phyloP scores from a whole-genome alignment of 192 early-diverging fungal genomes.

The Mortierella claussenii region DNA sequence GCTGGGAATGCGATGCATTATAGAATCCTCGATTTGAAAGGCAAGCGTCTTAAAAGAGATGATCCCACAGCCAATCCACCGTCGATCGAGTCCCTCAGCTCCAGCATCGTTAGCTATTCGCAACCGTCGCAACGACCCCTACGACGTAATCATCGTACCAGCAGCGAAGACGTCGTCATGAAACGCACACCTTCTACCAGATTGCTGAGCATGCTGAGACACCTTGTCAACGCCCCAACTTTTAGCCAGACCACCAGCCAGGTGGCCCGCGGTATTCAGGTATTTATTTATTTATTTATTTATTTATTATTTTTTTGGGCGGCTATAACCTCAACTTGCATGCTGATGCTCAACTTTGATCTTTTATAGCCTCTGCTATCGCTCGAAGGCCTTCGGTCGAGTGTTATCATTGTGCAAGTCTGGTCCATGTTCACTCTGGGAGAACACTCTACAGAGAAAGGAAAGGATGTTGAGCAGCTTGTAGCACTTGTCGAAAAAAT shows the following conservation, averaged over 20 bases:
- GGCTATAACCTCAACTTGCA: no score
- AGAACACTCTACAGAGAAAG: background rate
- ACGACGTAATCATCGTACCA: background rate
- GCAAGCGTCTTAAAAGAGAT: slow-evolving; percentile 7
- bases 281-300: no score
- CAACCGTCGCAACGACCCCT: slow-evolving; percentile 21
- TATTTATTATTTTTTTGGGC: no score
- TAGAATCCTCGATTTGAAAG: slow-evolving; percentile 9
- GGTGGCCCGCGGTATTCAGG: slow-evolving; percentile 33
- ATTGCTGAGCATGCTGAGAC: slow-evolving; percentile 6
- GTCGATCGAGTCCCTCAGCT: slow-evolving; percentile 30
- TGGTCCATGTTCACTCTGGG: slow-evolving; percentile 10
- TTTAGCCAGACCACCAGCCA: slow-evolving; percentile 21
- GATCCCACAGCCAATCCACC: background rate
- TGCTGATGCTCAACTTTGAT: background rate
- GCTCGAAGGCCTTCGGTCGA: slow-evolving; percentile 16
- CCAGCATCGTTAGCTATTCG: slow-evolving; percentile 26
- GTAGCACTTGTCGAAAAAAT: slow-evolving; percentile 13
- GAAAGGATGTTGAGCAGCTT: background rate
- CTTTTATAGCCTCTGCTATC: slow-evolving; percentile 25
- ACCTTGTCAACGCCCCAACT: slow-evolving; percentile 9
- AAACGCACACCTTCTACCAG: slow-evolving; percentile 3
- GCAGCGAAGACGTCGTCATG: background rate
- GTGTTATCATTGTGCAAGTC: slow-evolving; percentile 13
- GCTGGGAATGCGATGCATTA: no score